Evolutionary conservation across 352 stramenopile genomes (phyloP).

Genomic region (Pseudoperonospora humuli): DNA sequence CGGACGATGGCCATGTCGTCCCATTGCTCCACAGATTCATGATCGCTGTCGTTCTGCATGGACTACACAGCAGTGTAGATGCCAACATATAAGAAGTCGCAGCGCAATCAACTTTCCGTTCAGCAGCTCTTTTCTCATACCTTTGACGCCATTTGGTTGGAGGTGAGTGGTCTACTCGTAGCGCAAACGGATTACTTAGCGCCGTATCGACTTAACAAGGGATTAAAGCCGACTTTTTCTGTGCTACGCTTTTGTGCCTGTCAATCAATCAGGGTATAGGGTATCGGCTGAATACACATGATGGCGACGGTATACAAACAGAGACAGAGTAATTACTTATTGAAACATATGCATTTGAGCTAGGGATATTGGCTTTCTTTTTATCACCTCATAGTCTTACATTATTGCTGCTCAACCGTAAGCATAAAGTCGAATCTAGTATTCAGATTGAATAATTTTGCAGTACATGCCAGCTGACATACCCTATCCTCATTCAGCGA

Average conservation of each 20-base stretch:
- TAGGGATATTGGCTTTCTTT: too few species aligned
- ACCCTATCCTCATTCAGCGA: too few species aligned
- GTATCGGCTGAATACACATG: too few species aligned
- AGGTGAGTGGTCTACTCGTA: neutral
- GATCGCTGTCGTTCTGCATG: constrained; percentile 38
- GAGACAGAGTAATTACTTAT: too few species aligned
- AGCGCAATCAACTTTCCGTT: neutral
- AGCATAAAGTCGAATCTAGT: too few species aligned
- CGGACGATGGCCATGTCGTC: constrained; percentile 78
- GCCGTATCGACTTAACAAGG: constrained; percentile 11
- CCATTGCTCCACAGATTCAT: constrained; percentile 56
- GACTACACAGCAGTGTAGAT: neutral
- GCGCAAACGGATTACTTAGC: constrained; percentile 4
- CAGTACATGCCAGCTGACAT: too few species aligned
- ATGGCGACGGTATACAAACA: too few species aligned
- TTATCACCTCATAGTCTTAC: too few species aligned
- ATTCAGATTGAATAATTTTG: too few species aligned
- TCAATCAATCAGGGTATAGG: too few species aligned
- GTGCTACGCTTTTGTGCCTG: neutral
- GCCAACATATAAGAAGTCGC: constrained; percentile 1
- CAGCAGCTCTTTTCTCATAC: neutral
- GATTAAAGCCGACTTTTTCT: constrained; percentile 10
- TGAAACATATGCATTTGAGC: too few species aligned
- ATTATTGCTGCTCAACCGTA: too few species aligned
- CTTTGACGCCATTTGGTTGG: constrained; percentile 7